Evolutionary conservation across 139 green algal species (phyloP).

Genomic region (Desmodesmus armatus): DNA sequence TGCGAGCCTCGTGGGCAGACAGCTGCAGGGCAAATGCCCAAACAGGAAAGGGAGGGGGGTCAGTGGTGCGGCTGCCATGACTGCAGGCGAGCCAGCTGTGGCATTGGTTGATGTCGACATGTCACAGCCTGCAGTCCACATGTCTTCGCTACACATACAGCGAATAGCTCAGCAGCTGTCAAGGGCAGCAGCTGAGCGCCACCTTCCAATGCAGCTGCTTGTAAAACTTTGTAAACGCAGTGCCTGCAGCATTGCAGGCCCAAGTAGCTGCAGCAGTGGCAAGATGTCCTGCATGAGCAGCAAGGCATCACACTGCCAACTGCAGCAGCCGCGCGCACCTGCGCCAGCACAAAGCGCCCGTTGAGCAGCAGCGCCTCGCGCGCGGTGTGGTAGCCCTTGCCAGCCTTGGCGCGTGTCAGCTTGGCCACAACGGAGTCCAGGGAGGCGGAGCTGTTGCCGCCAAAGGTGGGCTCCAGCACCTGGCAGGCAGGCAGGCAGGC

Average conservation of each 20-base stretch:
- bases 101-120: no score
- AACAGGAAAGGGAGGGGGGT: background rate
- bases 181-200: no score
- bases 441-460: slow-evolving; percentile 55
- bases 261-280: background rate
- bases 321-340: slow-evolving; percentile 66
- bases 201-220: no score
- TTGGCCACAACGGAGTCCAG: slow-evolving; percentile 78
- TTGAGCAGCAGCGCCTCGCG: slow-evolving; percentile 82
- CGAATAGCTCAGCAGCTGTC: no score
- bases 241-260: slow-evolving; percentile 35
- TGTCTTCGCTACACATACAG: no score
- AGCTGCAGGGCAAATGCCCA: background rate
- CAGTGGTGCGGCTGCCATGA: background rate
- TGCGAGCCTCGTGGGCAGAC: slow-evolving; percentile 12
- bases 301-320: background rate
- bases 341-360: slow-evolving; percentile 76
- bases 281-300: background rate
- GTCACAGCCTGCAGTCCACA: no score
- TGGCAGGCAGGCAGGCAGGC: slow-evolving; percentile 51
- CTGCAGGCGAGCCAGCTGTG: no score
- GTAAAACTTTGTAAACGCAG: no score
- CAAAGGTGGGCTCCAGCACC: slow-evolving; percentile 57
- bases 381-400: slow-evolving; percentile 64
- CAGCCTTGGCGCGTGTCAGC: slow-evolving; percentile 76